phyloP scores from a whole-genome alignment of 371 early-diverging fungal genomes.

The Basidiobolus meristosporus region DNA sequence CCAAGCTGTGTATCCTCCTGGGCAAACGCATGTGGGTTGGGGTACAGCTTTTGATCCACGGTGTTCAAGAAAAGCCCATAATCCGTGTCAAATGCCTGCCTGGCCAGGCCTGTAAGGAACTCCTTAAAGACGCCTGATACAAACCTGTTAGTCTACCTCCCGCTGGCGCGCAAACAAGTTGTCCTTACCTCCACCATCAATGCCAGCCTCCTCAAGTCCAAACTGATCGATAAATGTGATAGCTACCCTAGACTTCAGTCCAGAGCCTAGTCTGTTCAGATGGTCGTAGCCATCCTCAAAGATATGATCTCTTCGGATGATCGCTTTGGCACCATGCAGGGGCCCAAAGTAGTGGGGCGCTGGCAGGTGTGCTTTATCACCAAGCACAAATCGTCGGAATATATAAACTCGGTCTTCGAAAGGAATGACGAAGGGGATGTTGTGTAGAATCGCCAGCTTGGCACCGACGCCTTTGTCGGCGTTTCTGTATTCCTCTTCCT shows the following conservation, averaged over 20 bases:
- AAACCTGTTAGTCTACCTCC: not conserved
- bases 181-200: slow-evolving; percentile 80
- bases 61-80: slow-evolving; percentile 64
- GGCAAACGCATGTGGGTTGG: slow-evolving; percentile 44
- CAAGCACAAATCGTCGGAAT: slow-evolving; percentile 50
- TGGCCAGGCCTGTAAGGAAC: slow-evolving; percentile 55
- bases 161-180: slow-evolving; percentile 35
- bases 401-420: slow-evolving; percentile 74
- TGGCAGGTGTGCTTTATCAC: too few relatives aligned
- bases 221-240: slow-evolving; percentile 74
- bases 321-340: slow-evolving; percentile 8
- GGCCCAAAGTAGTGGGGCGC: too few relatives aligned
- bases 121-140: slow-evolving; percentile 37
- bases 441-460: slow-evolving; percentile 38
- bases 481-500: slow-evolving; percentile 12
- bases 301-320: slow-evolving; percentile 51
- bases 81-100: slow-evolving; percentile 65
- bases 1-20: slow-evolving; percentile 35
- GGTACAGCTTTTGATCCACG: slow-evolving; percentile 54
- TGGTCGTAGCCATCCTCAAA: slow-evolving; percentile 77
- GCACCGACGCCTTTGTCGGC: slow-evolving; percentile 6
- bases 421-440: slow-evolving; percentile 79
- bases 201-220: slow-evolving; percentile 77
- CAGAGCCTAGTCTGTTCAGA: slow-evolving; percentile 29
- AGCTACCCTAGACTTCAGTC: slow-evolving; percentile 50